Evolutionary conservation across 257 asterid species (phyloP), one percentile per base, ranked within the genome.

Genomic region (Ajuga chamaepitys): DNA sequence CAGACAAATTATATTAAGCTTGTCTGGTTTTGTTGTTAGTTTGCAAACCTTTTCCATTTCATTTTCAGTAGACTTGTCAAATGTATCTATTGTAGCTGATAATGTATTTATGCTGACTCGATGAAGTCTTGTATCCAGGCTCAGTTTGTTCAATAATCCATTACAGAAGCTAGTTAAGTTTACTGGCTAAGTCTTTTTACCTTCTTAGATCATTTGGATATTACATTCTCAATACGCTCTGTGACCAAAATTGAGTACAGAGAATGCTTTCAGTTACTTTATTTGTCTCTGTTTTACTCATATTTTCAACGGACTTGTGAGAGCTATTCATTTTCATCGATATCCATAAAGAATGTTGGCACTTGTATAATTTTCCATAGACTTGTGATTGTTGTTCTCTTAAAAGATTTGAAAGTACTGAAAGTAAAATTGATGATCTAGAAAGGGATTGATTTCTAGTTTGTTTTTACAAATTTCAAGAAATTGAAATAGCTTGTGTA

Each of bases 381-480:
- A n/a, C n/a, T n/a, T n/a, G n/a, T n/a, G n/a, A n/a, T n/a, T n/a
- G n/a, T n/a, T n/a, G n/a, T n/a, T n/a, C n/a, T 56, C 7, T 14
- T 16, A 20, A 26, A 25, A 53, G 4, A 48, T 35, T 38, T 67
- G 48, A 51, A 61, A n/a, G n/a, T n/a, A n/a, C n/a, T n/a, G n/a
- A n/a, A n/a, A 64, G 67, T 40, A 20, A 37, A 56, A 37, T 52
- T 24, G 22, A 30, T 9, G 55, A 60, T 46, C 30, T 56, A 4
- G 58, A 34, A 68, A 37, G 24, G 30, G 64, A 42, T 14, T 64
- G 44, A 42, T n/a, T 41, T 68, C 32, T 60, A 42, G 46, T 24
- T 40, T 64, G 54, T n/a, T n/a, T 42, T 66, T 17, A 30, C 53
- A 55, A 75, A 51, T 53, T n/a, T 71, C 34, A 66, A 48, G 52